Evolutionary conservation across 805 yeast genomes (phyloP), one percentile per base, ranked within the genome.

Genomic region (Ogataea nonfermentans): DNA sequence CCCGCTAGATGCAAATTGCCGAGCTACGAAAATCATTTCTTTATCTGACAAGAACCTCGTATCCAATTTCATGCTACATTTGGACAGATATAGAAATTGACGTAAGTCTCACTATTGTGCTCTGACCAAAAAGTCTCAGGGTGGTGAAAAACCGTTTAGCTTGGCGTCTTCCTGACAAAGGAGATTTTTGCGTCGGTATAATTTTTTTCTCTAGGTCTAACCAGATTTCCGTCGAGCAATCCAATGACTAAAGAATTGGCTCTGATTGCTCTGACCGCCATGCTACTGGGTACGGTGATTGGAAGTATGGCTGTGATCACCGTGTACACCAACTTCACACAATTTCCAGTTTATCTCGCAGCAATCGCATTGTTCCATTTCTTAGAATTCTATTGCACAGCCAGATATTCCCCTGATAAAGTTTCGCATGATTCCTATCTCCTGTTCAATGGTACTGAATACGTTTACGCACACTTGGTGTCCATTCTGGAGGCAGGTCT

Each of bases 371-470:
- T 71, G 0, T 93, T 91, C 63, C 98, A 93, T 59, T 75, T 85
- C 51, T 57, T 86, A 14, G 99, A 93, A 63, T 93, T 81, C 58
- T 77, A 74, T 53, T 74, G 79, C 27, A 93, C 99, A 0, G 89
- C 95, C 0, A 64, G 67, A 36, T 88, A 70, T 63, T 89, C 91
- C 55, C 70, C 79, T 3, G 59, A 68, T 4, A 79, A 81, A 53
- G 83, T 82, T 1, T 79, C 78, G 29, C 73, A 73, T 40, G 88
- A 84, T 50, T 88, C 90, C 0, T 85, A 78, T 52, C 65, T 84
- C 34, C 59, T 84, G 33, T 73, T 74, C 41, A 84, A 84, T 52
- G 89, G 90, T 3, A 49, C 58, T 0, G 74, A 71, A 12, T 84
- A 84, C 52, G 59, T 68, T 0, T 32, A 65, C 1, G 88, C 90